Percentiles rank a stretch among this genome's conserved stretches.
These are phyloP conservation scores for Hirsutella rhossiliensis DNA, from an alignment of 2,329 filamentous ascomycete genomes.

Conservation along the genomic window DNA sequence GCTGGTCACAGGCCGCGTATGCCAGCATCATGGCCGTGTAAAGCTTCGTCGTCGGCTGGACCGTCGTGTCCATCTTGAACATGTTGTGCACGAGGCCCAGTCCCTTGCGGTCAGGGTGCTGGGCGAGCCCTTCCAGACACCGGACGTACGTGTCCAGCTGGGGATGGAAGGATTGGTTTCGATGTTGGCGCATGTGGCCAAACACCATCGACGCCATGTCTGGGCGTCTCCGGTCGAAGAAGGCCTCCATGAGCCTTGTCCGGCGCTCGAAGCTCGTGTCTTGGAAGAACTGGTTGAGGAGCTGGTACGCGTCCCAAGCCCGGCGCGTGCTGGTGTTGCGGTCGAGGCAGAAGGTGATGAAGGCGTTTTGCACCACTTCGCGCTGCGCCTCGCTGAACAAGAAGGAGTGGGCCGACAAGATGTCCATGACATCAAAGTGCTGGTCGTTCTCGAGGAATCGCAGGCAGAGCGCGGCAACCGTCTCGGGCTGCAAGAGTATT, in stretches of 20 bases:
- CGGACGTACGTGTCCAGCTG: constrained; percentile 62
- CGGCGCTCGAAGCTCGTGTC: constrained; percentile 55
- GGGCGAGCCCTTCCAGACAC: constrained; percentile 65
- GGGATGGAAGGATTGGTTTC: constrained; percentile 50
- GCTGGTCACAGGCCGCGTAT: constrained; percentile 57
- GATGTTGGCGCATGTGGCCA: constrained; percentile 81
- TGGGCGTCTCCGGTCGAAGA: constrained; percentile 64
- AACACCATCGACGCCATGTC: constrained; percentile 85
- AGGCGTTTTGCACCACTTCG: constrained; percentile 48
- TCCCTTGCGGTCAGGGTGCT: constrained; percentile 39
- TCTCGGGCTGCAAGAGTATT: constrained; percentile 59
- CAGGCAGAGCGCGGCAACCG: constrained; percentile 60
- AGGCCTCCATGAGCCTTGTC: constrained; percentile 64
- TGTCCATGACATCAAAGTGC: constrained; percentile 65
- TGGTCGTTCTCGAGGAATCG: constrained; percentile 67
- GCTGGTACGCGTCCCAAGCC: constrained; percentile 53
- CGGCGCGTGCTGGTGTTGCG: constrained; percentile 47
- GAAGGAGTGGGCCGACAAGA: constrained; percentile 64
- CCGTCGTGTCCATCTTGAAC: constrained; percentile 78
- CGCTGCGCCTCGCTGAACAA: constrained; percentile 62
- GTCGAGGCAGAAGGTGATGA: constrained; percentile 59
- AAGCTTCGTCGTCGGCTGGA: constrained; percentile 64
- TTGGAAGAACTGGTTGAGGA: constrained; percentile 52
- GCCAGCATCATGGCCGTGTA: constrained; percentile 82
- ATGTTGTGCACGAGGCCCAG: constrained; percentile 78